phyloP scores from a whole-genome alignment of 129 eudicot genomes.

The Arctium lappa region DNA sequence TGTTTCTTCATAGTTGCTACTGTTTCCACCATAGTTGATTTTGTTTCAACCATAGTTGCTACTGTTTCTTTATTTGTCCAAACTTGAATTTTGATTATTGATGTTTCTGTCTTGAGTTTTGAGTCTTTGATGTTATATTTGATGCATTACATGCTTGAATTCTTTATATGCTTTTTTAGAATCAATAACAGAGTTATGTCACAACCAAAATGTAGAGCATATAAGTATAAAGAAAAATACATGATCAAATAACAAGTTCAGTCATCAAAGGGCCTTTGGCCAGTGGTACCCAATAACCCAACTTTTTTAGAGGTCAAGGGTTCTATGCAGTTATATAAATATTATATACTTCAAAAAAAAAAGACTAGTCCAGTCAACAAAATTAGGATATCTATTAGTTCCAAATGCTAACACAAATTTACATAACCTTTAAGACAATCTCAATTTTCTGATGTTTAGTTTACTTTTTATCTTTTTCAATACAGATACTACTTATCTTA shows the following conservation, averaged over 20 bases:
- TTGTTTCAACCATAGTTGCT: too few relatives aligned
- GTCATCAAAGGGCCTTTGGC: not conserved
- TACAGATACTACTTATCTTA: not conserved
- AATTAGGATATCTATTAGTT: not conserved
- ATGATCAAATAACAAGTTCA: conserved; percentile 1
- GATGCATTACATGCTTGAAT: conserved; percentile 96
- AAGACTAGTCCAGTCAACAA: conserved; percentile 2
- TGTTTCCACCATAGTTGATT: too few relatives aligned
- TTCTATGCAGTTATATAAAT: not conserved
- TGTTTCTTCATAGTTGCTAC: too few relatives aligned
- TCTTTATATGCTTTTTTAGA: conserved; percentile 99
- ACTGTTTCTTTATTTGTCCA: too few relatives aligned
- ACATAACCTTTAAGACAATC: conserved; percentile 2
- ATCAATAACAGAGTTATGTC: conserved; percentile 39
- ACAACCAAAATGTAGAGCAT: conserved; percentile 25
- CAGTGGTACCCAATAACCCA: not conserved
- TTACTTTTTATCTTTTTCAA: not conserved
- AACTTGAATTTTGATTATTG: conserved; percentile 77
- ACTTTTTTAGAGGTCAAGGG: not conserved
- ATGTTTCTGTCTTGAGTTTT: too few relatives aligned
- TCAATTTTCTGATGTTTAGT: not conserved
- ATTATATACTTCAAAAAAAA: not conserved
- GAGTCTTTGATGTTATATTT: too few relatives aligned
- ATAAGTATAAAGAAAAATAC: not conserved
- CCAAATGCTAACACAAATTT: not conserved